These are phyloP conservation scores for Pythium periplocum DNA, from an alignment of 352 stramenopile genomes.

Conservation along the genomic window DNA sequence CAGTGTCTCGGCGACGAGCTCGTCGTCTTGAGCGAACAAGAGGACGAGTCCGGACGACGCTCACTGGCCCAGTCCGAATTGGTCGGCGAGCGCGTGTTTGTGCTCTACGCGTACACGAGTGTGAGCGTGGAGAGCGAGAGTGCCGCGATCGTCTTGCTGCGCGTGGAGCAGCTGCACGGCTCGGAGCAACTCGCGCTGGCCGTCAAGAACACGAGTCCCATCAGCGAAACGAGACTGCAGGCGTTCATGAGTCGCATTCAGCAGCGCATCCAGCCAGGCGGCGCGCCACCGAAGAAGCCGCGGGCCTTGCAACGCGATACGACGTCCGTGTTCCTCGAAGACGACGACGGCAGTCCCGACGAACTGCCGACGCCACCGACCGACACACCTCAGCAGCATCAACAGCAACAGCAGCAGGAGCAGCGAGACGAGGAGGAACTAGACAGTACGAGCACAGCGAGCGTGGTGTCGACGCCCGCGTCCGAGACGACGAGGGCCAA, in stretches of 20 bases:
- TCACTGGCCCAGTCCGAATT: slow-evolving; percentile 16
- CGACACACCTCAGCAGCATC: no score
- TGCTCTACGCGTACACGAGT: slow-evolving; percentile 52
- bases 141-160: slow-evolving; percentile 34
- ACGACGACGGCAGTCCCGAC: slow-evolving; percentile 21
- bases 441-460: background rate
- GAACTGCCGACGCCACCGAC: slow-evolving; percentile 1
- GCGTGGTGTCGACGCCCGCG: no score
- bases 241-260: slow-evolving; percentile 52
- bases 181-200: slow-evolving; percentile 63
- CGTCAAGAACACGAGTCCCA: slow-evolving; percentile 65
- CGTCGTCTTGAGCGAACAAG: slow-evolving; percentile 35
- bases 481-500: background rate
- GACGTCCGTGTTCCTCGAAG: slow-evolving; percentile 48
- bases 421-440: slow-evolving; percentile 10
- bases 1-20: slow-evolving; percentile 47
- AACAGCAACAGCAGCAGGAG: no score
- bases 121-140: slow-evolving; percentile 14
- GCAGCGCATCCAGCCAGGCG: slow-evolving; percentile 50
- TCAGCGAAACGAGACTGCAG: slow-evolving; percentile 39
- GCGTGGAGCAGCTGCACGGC: slow-evolving; percentile 60
- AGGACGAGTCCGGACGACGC: slow-evolving; percentile 6
- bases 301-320: slow-evolving; percentile 36
- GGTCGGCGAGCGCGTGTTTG: slow-evolving; percentile 25
- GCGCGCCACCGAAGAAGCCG: slow-evolving; percentile 30